Base-by-base conservation (phyloP, 2,329 filamentous ascomycete species). In the Pseudogymnoascus sp. region DNA sequence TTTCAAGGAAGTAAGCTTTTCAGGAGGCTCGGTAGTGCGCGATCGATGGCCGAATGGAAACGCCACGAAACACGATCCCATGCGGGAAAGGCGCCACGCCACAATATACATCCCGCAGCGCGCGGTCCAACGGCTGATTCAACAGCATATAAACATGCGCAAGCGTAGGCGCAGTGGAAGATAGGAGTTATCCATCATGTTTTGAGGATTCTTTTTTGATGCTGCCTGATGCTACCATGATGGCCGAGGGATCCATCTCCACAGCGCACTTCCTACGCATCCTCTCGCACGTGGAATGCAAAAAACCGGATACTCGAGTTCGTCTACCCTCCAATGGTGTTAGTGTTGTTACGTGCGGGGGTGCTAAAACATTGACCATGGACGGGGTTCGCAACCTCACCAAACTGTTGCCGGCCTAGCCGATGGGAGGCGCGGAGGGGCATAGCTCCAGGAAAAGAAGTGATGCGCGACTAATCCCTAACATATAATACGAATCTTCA, bases 321-420 rank as follows among this genome's bases (percentile, higher is more conserved):
- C 8, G 25, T 30, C 43, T 50, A 50, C 43, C 30, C 14, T 18
- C 2, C 43, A 53, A 20, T 11, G 4, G 15, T 18, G 28, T 18
- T 53, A 53, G 47, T 53, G 28, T 53, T 53, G 47, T 53, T 53
- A 53, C 47, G 47, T 53, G 47, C 28, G 47, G 28, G 28, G 28
- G 18, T 7, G n/a, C 47, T 53, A 53, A 53, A n/a, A 7, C 47
- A 33, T 6, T 9, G 8, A 53, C 47, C 15, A 33, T 53, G 15
- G 47, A 33, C 6, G 22, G 28, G 28, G 28, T 53, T 33, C 28
- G 15, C 47, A 12, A 53, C 47, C 28, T 53, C 7, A 53, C 47
- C 28, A 53, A 53, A 53, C 47, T 20, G 47, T 33, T 53, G 47
- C 47, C 47, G 47, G 47, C 15, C 30, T 53, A 53, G 28, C 47